Conservation (phyloP, 2,329 filamentous ascomycete genomes). For the Thyridium curvatum region DNA sequence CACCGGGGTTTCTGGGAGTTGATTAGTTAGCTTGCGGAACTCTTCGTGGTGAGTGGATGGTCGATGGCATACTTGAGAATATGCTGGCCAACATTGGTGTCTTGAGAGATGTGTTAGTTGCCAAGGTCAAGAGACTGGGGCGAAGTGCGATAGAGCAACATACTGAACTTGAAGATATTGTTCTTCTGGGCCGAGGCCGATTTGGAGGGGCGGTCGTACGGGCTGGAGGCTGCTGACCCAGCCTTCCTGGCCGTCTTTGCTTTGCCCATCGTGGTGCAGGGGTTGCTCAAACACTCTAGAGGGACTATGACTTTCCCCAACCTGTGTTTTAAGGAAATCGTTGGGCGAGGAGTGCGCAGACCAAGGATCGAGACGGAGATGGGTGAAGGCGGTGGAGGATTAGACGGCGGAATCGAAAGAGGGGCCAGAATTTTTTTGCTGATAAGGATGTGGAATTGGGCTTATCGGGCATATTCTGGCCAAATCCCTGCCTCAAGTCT, state of each 20-base stretch:
- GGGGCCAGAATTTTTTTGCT: too few relatives aligned
- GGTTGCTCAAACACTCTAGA: neutral
- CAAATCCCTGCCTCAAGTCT: too few relatives aligned
- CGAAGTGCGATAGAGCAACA: too few relatives aligned
- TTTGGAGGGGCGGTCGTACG: constrained; percentile 25
- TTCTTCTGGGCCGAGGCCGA: constrained; percentile 41
- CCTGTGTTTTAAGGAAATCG: neutral
- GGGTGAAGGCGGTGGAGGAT: too few relatives aligned
- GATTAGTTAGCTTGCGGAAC: too few relatives aligned
- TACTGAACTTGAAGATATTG: constrained; percentile 97
- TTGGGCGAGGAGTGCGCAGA: neutral
- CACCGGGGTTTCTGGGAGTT: constrained; percentile 15
- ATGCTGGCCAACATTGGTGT: constrained; percentile 79
- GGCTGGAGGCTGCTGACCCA: constrained; percentile 21
- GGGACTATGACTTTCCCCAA: neutral
- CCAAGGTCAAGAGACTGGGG: too few relatives aligned
- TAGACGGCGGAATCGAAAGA: too few relatives aligned
- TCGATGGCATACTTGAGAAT: constrained; percentile 90
- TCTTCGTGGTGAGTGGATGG: constrained; percentile 49
- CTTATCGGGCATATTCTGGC: too few relatives aligned
- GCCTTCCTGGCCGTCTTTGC: constrained; percentile 29
- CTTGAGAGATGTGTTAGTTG: too few relatives aligned
- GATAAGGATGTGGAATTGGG: too few relatives aligned
- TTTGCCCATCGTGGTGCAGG: constrained; percentile 28
- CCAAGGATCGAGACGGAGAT: neutral